These are phyloP conservation scores for Gossypium herbaceum DNA, from an alignment of 345 rosid species.

Conservation along the genomic window DNA sequence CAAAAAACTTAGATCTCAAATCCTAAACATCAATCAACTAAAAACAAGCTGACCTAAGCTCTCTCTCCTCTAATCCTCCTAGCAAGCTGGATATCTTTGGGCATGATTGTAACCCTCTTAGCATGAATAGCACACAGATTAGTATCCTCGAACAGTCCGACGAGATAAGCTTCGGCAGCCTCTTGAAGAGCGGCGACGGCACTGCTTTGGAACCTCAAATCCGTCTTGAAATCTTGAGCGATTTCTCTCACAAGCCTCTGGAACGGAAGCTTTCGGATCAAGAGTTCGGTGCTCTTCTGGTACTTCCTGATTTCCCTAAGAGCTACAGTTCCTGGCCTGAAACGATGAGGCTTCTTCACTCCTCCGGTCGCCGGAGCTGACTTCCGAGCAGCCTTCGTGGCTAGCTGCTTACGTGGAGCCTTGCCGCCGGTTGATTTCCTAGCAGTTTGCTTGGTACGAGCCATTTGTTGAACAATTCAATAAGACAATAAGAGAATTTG, in stretches of 20 bases:
- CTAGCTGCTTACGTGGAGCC: not conserved
- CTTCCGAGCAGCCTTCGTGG: not conserved
- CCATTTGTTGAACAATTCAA: not conserved
- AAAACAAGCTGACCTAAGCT: not conserved
- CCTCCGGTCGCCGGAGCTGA: conserved; percentile 3
- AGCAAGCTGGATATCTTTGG: not conserved
- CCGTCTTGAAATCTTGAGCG: not conserved
- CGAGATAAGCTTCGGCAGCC: not conserved
- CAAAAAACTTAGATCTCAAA: not conserved
- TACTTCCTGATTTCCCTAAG: not conserved
- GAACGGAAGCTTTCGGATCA: not conserved
- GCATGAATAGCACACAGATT: not conserved
- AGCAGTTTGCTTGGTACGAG: not conserved
- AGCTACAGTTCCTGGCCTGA: not conserved
- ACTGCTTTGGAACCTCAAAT: not conserved
- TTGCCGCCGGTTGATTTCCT: not conserved
- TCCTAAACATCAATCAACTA: not conserved
- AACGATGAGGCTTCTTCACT: conserved; percentile 4
- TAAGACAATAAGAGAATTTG: not conserved
- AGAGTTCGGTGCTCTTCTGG: not conserved
- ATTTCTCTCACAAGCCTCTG: not conserved
- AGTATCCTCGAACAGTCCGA: conserved; percentile 1
- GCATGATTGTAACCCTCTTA: not conserved
- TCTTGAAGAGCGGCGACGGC: conserved; percentile 2
- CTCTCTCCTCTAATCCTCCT: not conserved